phyloP scores from a whole-genome alignment of 2,329 filamentous ascomycete species.

The Paraconiothyrium brasiliense region DNA sequence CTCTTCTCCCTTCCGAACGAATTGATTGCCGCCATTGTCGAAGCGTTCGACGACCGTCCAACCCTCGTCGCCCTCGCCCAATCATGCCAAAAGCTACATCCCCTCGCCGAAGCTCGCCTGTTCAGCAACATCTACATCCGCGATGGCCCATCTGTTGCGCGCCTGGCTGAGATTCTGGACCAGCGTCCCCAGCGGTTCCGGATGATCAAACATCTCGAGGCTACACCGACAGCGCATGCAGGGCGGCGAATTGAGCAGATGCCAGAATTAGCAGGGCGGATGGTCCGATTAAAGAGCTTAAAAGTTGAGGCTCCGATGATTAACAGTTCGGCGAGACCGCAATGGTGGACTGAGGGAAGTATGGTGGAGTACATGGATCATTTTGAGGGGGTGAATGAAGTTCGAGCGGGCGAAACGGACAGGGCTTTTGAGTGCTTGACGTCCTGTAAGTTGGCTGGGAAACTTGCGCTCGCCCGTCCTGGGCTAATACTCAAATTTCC shows the following conservation, averaged over 20 bases:
- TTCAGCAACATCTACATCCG: slow-evolving; percentile 15
- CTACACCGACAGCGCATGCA: not conserved
- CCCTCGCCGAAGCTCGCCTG: slow-evolving; percentile 17
- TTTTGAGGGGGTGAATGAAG: slow-evolving; percentile 5
- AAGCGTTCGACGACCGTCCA: not conserved
- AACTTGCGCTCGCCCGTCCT: no score
- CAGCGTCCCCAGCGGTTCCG: not conserved
- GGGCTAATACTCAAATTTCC: not conserved
- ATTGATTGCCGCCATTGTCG: slow-evolving; percentile 3
- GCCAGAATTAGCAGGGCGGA: slow-evolving; percentile 12
- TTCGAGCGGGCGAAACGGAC: not conserved
- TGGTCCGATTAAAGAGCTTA: slow-evolving; percentile 8
- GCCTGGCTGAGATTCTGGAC: slow-evolving; percentile 5
- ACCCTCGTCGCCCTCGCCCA: slow-evolving; percentile 16
- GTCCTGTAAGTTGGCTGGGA: not conserved
- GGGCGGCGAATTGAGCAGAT: slow-evolving; percentile 12
- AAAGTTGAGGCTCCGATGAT: slow-evolving; percentile 12
- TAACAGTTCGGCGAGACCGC: not conserved
- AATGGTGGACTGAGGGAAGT: not conserved
- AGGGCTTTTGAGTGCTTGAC: slow-evolving; percentile 8
- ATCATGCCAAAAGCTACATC: slow-evolving; percentile 11
- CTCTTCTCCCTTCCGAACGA: slow-evolving; percentile 17
- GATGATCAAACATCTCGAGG: slow-evolving; percentile 6
- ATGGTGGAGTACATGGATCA: slow-evolving; percentile 6
- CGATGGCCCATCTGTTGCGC: not conserved